Evolutionary conservation across 352 stramenopile genomes (phyloP).

Genomic region (Phytophthora melonis): DNA sequence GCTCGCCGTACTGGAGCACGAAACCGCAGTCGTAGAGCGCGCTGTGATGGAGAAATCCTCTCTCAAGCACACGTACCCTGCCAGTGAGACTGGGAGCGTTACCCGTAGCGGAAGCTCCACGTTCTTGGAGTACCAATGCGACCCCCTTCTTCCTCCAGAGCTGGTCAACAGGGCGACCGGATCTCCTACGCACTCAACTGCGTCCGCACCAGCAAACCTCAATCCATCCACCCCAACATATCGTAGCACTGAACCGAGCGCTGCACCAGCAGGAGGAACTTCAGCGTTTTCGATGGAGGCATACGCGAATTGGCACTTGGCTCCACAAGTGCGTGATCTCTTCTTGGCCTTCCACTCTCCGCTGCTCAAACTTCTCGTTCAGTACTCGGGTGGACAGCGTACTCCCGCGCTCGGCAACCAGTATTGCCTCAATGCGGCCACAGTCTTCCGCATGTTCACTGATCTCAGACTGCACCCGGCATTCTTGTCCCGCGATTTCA

Average conservation of each 20-base stretch:
- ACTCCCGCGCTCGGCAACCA: constrained; percentile 51
- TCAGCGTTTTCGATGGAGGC: constrained; percentile 28
- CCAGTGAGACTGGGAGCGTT: constrained; percentile 33
- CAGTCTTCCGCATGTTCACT: constrained; percentile 59
- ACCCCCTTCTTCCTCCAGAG: constrained; percentile 60
- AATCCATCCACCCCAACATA: constrained; percentile 5
- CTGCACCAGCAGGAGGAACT: constrained; percentile 1
- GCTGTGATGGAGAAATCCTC: constrained; percentile 85
- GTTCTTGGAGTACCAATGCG: constrained; percentile 74
- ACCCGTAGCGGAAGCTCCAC: constrained; percentile 30
- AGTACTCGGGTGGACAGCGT: constrained; percentile 64
- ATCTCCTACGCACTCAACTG: constrained; percentile 22
- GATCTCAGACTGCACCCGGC: constrained; percentile 70
- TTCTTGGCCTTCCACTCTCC: constrained; percentile 65
- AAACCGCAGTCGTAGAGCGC: constrained; percentile 79
- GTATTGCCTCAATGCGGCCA: constrained; percentile 50
- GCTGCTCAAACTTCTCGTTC: constrained; percentile 59
- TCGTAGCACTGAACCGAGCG: neutral
- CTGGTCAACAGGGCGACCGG: constrained; percentile 5
- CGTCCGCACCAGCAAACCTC: constrained; percentile 3
- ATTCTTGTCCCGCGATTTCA: constrained; percentile 59
- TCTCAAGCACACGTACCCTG: constrained; percentile 72
- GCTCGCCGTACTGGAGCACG: constrained; percentile 78
- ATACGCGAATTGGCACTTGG: constrained; percentile 63
- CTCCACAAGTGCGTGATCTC: constrained; percentile 67